Evolutionary conservation across 2,329 filamentous ascomycete genomes (phyloP).

Genomic region (Phyllosticta ampelicida): DNA sequence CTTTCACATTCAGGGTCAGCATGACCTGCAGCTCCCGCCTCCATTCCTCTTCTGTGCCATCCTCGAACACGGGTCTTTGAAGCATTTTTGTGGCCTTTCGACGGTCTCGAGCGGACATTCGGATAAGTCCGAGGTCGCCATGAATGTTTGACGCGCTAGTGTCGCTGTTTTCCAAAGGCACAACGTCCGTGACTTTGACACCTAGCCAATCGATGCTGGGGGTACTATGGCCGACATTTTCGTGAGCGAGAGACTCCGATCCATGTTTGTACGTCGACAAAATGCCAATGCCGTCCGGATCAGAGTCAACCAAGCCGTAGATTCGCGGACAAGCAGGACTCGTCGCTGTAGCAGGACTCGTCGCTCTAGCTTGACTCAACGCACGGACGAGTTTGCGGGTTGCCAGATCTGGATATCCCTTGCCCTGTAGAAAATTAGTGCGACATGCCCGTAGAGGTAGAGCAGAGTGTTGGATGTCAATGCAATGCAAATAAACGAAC

Average conservation of each 20-base stretch:
- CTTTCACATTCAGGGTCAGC: conserved; percentile 63
- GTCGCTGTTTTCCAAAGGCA: conserved; percentile 9
- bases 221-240: conserved; percentile 39
- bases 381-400: conserved; percentile 54
- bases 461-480: no score
- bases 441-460: no score
- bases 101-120: conserved; percentile 47
- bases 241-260: conserved; percentile 52
- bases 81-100: conserved; percentile 47
- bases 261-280: conserved; percentile 63
- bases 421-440: conserved; percentile 45
- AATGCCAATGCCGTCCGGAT: conserved; percentile 67
- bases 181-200: conserved; percentile 26
- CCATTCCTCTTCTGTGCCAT: conserved; percentile 30
- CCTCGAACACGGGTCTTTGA: conserved; percentile 24
- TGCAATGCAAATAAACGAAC: conserved; percentile 39
- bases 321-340: conserved; percentile 36
- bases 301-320: conserved; percentile 59
- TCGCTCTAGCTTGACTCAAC: conserved; percentile 21
- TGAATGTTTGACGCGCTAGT: conserved; percentile 14
- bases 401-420: conserved; percentile 69
- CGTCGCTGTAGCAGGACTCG: conserved; percentile 14
- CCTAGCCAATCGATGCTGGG: conserved; percentile 56
- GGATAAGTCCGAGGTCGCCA: conserved; percentile 34
- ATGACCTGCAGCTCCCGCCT: conserved; percentile 56